These are phyloP conservation scores for Aspergillus texensis DNA, from an alignment of 2,329 filamentous ascomycete species.

Conservation along the genomic window DNA sequence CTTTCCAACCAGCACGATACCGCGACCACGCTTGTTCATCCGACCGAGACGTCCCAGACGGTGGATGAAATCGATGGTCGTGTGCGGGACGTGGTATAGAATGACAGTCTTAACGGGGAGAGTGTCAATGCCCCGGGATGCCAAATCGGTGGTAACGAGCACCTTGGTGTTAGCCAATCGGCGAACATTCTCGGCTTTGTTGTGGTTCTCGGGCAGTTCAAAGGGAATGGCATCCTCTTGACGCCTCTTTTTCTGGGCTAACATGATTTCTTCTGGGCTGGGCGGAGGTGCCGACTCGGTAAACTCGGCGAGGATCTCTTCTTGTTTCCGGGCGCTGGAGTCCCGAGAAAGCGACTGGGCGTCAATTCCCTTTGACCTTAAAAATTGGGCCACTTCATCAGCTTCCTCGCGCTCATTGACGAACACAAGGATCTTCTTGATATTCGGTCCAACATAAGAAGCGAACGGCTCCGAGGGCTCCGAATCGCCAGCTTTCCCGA, in stretches of 20 bases:
- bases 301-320: slow-evolving; percentile 76
- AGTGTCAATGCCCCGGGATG: slow-evolving; percentile 91
- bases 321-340: slow-evolving; percentile 74
- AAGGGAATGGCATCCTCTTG: slow-evolving; percentile 45
- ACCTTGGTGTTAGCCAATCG: slow-evolving; percentile 79
- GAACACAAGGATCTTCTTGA: slow-evolving; percentile 89
- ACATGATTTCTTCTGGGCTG: slow-evolving; percentile 37
- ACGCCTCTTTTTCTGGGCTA: slow-evolving; percentile 33
- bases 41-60: slow-evolving; percentile 87
- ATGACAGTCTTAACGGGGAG: slow-evolving; percentile 88
- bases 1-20: slow-evolving; percentile 86
- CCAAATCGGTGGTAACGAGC: slow-evolving; percentile 90
- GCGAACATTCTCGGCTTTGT: slow-evolving; percentile 40
- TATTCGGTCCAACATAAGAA: slow-evolving; percentile 53
- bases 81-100: slow-evolving; percentile 96
- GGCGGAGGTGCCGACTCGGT: slow-evolving; percentile 51
- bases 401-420: slow-evolving; percentile 95
- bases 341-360: slow-evolving; percentile 85
- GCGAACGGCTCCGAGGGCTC: slow-evolving; percentile 36
- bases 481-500: slow-evolving; percentile 73
- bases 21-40: slow-evolving; percentile 87
- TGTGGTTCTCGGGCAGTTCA: slow-evolving; percentile 39
- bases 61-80: slow-evolving; percentile 97
- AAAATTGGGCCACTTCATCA: slow-evolving; percentile 75
- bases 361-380: slow-evolving; percentile 83